These are phyloP conservation scores for Ceratocystis huliohia DNA, from an alignment of 2,329 filamentous ascomycete genomes.

Conservation along the genomic window DNA sequence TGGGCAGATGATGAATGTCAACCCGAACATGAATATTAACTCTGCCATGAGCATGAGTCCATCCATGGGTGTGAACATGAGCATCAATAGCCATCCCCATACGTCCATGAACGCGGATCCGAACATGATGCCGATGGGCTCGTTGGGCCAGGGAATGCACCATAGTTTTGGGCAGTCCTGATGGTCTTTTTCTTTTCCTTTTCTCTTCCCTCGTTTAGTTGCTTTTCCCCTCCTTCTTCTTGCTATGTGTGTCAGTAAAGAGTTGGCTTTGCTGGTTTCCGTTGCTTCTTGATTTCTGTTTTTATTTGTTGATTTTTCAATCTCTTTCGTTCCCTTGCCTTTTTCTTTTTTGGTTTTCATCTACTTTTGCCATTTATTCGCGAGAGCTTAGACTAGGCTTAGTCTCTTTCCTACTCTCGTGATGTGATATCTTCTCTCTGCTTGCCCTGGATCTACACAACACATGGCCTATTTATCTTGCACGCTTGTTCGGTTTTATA, in stretches of 20 bases:
- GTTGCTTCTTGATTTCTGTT: not conserved
- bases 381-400: not conserved
- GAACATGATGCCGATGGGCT: not conserved
- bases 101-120: not conserved
- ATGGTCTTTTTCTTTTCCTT: not conserved
- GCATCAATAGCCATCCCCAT: not conserved
- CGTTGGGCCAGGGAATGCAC: not conserved
- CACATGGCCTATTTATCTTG: not conserved
- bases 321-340: not conserved
- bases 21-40: not conserved
- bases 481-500: not conserved
- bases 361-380: not conserved
- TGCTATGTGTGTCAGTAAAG: not conserved
- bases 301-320: not conserved
- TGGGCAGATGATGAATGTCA: slow-evolving; percentile 1
- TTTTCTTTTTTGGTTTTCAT: not conserved
- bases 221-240: not conserved
- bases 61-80: not conserved
- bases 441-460: not conserved
- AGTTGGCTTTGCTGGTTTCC: not conserved
- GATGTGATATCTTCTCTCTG: not conserved
- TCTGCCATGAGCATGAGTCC: not conserved
- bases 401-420: no score
- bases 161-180: slow-evolving; percentile 1
- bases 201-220: not conserved